These are phyloP conservation scores for Miscanthus lutarioriparius DNA, from an alignment of 176 grass and related monocot species.

Conservation along the genomic window DNA sequence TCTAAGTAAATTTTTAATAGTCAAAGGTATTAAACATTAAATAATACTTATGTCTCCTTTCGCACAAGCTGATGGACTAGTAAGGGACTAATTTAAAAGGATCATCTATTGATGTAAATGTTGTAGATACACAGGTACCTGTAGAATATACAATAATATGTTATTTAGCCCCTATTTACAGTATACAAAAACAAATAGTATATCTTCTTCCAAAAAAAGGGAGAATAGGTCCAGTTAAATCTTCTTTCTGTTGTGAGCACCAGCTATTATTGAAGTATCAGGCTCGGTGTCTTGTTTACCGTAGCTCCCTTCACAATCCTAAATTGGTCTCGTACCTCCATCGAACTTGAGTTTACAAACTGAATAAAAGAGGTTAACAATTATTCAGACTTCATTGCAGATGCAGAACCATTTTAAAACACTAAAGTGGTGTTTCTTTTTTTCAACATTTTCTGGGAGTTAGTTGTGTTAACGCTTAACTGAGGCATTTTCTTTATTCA, in stretches of 20 bases:
- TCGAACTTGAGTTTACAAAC: conserved; percentile 79
- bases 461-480: neutral
- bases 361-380: conserved; percentile 32
- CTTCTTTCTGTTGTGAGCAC: neutral
- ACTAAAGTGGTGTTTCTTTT: neutral
- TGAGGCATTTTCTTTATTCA: neutral
- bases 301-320: conserved; percentile 48
- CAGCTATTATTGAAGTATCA: conserved; percentile 33
- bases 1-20: no score
- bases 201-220: neutral
- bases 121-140: neutral
- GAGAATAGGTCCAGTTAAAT: neutral
- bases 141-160: neutral
- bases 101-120: neutral
- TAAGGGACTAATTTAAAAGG: neutral
- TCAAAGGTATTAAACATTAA: no score
- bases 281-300: neutral
- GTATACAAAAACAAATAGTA: neutral
- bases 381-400: conserved; percentile 5
- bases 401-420: neutral
- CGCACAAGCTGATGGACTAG: neutral
- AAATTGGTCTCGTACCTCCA: conserved; percentile 66
- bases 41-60: neutral
- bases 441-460: neutral
- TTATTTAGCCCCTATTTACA: conserved; percentile 17